Conservation (phyloP, 2,329 filamentous ascomycete species). For the Pseudocercospora macadamiae region DNA sequence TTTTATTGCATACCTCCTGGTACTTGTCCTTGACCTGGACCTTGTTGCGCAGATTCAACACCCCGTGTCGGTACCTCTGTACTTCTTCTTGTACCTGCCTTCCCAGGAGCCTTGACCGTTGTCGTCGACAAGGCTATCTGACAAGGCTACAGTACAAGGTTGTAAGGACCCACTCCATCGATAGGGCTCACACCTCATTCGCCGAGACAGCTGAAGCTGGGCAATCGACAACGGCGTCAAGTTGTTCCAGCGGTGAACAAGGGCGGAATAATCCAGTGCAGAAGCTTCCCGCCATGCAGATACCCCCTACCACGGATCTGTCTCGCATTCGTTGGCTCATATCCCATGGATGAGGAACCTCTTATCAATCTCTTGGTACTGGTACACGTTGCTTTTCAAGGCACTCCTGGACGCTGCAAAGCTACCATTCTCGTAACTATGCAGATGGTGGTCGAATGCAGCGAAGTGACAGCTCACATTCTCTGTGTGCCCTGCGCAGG, state of each 20-base stretch:
- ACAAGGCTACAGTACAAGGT: not conserved
- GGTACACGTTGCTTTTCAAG: too few relatives aligned
- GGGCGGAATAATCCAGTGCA: too few relatives aligned
- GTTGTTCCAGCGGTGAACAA: constrained; percentile 3
- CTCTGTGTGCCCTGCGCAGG: not conserved
- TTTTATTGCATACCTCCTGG: not conserved
- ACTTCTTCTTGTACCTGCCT: not conserved
- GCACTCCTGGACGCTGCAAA: too few relatives aligned
- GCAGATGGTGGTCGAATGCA: not conserved
- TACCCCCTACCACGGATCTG: not conserved
- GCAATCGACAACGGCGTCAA: constrained; percentile 1
- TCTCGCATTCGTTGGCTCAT: not conserved
- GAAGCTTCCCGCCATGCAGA: too few relatives aligned
- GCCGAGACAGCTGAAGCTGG: not conserved
- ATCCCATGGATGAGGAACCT: not conserved
- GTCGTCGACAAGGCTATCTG: not conserved
- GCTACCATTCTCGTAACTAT: too few relatives aligned
- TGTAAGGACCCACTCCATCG: not conserved
- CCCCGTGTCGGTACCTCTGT: constrained; percentile 1
- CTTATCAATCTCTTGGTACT: not conserved
- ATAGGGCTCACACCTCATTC: not conserved
- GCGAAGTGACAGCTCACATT: too few relatives aligned
- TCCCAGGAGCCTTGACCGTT: not conserved
- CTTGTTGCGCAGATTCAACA: not conserved
- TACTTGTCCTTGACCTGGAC: not conserved